These are phyloP conservation scores for Tetramitus jugosus DNA, from an alignment of 208 protist genomes.

Conservation along the genomic window DNA sequence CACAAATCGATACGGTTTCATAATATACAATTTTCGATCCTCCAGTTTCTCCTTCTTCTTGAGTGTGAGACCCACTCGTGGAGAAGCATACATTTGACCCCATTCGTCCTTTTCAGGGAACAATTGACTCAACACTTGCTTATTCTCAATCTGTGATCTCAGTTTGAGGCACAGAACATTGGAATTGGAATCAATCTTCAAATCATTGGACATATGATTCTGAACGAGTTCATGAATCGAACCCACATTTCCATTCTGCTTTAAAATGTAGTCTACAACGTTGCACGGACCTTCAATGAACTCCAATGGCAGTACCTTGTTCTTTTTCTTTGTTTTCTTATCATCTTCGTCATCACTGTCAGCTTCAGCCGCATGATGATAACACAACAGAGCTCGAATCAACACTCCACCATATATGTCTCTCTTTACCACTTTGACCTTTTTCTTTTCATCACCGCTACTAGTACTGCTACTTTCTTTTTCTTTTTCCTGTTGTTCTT, in stretches of 20 bases:
- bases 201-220: too few relatives aligned
- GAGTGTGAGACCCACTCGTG: not conserved
- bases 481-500: too few relatives aligned
- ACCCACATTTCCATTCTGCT: too few relatives aligned
- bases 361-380: too few relatives aligned
- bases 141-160: too few relatives aligned
- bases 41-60: not conserved
- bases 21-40: not conserved
- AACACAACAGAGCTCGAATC: constrained; percentile 2
- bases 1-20: not conserved
- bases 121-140: not conserved
- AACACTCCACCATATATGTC: not conserved
- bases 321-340: not conserved
- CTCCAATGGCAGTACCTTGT: not conserved
- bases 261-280: not conserved
- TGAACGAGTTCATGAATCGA: constrained; percentile 7
- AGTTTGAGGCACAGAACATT: too few relatives aligned
- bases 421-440: too few relatives aligned
- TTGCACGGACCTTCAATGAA: not conserved
- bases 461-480: too few relatives aligned
- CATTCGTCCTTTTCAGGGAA: not conserved
- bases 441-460: not conserved
- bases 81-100: not conserved
- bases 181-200: too few relatives aligned
- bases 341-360: too few relatives aligned